These are phyloP conservation scores for Blastobotrys indianensis DNA, from an alignment of 1,139 yeast genomes.

Conservation along the genomic window DNA sequence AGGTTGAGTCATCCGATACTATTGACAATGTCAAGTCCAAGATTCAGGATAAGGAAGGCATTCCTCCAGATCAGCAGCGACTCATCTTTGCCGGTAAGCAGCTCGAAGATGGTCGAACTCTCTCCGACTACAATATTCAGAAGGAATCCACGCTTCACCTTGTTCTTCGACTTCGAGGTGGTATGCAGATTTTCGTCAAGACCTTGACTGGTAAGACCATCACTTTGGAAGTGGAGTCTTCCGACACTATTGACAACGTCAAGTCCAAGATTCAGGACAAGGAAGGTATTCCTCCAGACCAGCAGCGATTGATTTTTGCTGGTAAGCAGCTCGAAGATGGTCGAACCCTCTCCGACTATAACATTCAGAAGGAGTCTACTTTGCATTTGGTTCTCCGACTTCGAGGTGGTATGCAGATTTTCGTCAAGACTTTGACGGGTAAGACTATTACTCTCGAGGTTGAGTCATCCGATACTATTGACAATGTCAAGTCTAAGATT, in stretches of 20 bases:
- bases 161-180: slow-evolving; percentile 99
- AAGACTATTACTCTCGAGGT: slow-evolving; percentile 99
- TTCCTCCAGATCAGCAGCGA: slow-evolving; percentile 99
- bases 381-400: slow-evolving; percentile 96
- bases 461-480: slow-evolving; percentile 98
- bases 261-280: slow-evolving; percentile 99
- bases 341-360: slow-evolving; percentile 98
- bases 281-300: slow-evolving; percentile 99
- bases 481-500: slow-evolving; percentile 98
- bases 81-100: slow-evolving; percentile 99
- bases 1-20: slow-evolving; percentile 98
- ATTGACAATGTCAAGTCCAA: slow-evolving; percentile 98
- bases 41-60: slow-evolving; percentile 99
- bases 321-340: slow-evolving; percentile 99
- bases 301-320: slow-evolving; percentile 98
- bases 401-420: slow-evolving; percentile 99
- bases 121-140: slow-evolving; percentile 99
- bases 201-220: slow-evolving; percentile 99
- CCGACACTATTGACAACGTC: slow-evolving; percentile 99
- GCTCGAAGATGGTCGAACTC: slow-evolving; percentile 98
- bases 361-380: slow-evolving; percentile 99
- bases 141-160: slow-evolving; percentile 98
- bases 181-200: slow-evolving; percentile 99
- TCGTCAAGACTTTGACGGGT: slow-evolving; percentile 98
- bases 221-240: slow-evolving; percentile 98